A percentile compares a stretch with the other conserved stretches of the same genome.
Conservation (phyloP, 1,139 yeast genomes). For the Candida albicans region DNA sequence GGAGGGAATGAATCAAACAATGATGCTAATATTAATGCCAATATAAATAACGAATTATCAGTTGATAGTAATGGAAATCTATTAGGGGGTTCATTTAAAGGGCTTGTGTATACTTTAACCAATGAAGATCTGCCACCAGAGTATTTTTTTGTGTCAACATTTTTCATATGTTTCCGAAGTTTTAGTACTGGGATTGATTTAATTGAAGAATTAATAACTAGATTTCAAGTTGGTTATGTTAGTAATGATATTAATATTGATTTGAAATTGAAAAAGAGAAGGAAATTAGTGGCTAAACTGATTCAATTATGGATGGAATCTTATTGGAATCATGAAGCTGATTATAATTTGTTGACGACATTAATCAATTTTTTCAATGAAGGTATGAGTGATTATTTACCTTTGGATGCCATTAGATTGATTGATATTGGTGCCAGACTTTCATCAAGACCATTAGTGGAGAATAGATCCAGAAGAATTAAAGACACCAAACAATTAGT, state of each 20-base stretch:
- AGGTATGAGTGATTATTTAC: constrained; percentile 56
- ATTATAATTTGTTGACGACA: constrained; percentile 62
- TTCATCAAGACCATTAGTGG: constrained; percentile 36
- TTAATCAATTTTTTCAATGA: constrained; percentile 77
- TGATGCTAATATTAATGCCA: constrained; percentile 2
- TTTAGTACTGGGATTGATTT: constrained; percentile 72
- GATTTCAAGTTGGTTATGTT: constrained; percentile 54
- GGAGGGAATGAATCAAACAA: constrained; percentile 6
- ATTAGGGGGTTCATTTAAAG: constrained; percentile 78
- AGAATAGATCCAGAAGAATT: constrained; percentile 19
- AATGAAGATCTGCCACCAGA: constrained; percentile 72
- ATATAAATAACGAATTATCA: constrained; percentile 40
- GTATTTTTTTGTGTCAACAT: constrained; percentile 69
- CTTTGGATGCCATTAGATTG: constrained; percentile 61
- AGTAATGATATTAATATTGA: constrained; percentile 45
- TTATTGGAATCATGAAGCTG: constrained; percentile 72
- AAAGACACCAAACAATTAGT: constrained; percentile 37
- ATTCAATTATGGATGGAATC: constrained; percentile 86
- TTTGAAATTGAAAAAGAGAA: constrained; percentile 58
- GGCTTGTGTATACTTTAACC: constrained; percentile 68
- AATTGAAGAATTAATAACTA: constrained; percentile 62
- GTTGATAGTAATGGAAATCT: constrained; percentile 53
- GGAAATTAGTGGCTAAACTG: constrained; percentile 65
- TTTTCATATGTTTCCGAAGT: constrained; percentile 76
- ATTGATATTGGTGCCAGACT: constrained; percentile 63